Base-by-base conservation (phyloP, 2,329 filamentous ascomycete species). In the Trichoderma cornu-damae region DNA sequence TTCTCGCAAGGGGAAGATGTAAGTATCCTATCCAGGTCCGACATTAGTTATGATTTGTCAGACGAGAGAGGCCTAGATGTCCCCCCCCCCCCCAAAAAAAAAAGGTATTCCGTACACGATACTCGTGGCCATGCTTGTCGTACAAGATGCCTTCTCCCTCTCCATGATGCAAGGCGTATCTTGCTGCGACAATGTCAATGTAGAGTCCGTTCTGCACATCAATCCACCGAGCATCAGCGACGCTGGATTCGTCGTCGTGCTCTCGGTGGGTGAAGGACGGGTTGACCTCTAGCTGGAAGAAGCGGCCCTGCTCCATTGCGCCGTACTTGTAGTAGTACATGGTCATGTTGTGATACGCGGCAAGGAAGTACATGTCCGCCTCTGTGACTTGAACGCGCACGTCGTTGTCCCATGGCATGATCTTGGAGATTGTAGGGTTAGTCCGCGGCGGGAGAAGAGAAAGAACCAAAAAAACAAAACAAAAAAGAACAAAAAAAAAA, bases 341-440 rank as follows among this genome's bases (percentile, higher is more conserved):
- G 24, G 74, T 74, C 75, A 77, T 78, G 72, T 93, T 93, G 72
- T 85, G 80, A 58, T 85, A 79, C 48, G 83, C 76, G 11, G 81
- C 87, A 8, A 93, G 77, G 64, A 82, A 84, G 54, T 77, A 75
- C 57, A 93, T 79, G 43, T 86, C 89, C 22, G 79, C 72, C 59
- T 82, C 82, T 6, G 82, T 82, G 24, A 92, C 81, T 69, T 91
- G 88, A 2, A 88, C 87, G 69, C 92, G 87, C 44, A 90, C 77
- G 68, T 91, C 87, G 70, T 83, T 83, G 68, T 91, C 88, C 88
- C 88, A 90, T 0, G 88, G 87, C 69, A 91, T 80, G 61, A 88
- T 79, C 79, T 86, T 47, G 32, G n/a, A 47, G 20, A 38, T 16
- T 37, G 20, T 6, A n/a, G 6, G 9, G 24, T 55, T 47, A 55